Percentiles rank a stretch among this genome's conserved stretches.
Conservation (phyloP, 2,329 filamentous ascomycete genomes). For the Camillea tinctor region DNA sequence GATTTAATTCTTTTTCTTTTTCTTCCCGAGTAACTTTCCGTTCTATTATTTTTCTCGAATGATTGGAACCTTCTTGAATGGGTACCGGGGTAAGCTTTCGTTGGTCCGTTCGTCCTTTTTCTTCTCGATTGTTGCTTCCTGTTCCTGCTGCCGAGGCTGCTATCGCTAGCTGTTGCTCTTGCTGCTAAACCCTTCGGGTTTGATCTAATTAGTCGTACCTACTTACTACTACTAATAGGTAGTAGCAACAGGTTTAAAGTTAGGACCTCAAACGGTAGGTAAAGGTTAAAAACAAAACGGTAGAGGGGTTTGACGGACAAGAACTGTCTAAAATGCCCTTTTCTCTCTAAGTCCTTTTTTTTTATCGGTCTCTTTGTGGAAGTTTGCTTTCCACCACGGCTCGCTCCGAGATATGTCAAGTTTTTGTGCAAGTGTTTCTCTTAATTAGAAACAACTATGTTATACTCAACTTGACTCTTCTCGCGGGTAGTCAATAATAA, state of each 20-base stretch:
- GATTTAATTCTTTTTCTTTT: not conserved
- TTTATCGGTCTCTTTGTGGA: slow-evolving; percentile 9
- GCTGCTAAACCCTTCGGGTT: not conserved
- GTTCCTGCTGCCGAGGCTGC: no score
- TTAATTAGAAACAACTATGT: slow-evolving; percentile 2
- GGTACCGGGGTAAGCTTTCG: not conserved
- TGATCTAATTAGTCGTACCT: not conserved
- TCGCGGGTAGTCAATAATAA: not conserved
- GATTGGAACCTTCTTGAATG: not conserved
- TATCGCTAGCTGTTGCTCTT: not conserved
- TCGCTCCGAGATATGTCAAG: slow-evolving; percentile 13
- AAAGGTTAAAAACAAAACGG: slow-evolving; percentile 4
- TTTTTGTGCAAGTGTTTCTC: slow-evolving; percentile 2
- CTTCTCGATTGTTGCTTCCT: not conserved
- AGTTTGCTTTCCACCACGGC: slow-evolving; percentile 22
- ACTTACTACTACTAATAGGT: not conserved
- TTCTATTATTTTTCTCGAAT: not conserved
- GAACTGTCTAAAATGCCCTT: slow-evolving; percentile 11
- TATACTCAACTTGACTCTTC: slow-evolving; percentile 6
- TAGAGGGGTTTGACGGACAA: slow-evolving; percentile 8
- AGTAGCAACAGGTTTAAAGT: no score
- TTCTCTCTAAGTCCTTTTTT: slow-evolving; percentile 6
- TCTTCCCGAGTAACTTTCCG: not conserved
- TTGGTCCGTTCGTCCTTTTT: not conserved
- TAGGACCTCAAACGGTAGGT: slow-evolving; percentile 15